Evolutionary conservation across 2,329 filamentous ascomycete species (phyloP), one percentile per base, ranked within the genome.

Genomic region (Pseudopyrenochaeta lycopersici): DNA sequence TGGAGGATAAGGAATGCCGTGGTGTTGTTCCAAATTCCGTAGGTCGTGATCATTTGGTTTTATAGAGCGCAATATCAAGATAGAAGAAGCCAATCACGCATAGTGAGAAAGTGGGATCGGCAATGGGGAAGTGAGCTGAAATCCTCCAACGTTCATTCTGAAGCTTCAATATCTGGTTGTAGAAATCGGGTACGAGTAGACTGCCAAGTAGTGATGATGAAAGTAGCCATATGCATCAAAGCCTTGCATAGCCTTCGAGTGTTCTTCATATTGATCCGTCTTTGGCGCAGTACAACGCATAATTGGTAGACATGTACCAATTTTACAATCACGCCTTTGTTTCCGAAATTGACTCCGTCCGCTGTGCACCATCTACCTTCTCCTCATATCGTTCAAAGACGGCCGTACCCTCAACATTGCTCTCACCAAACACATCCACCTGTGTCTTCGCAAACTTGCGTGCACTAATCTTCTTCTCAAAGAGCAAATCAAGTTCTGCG

Each of bases 401-500:
- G 2, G 30, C 43, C 5, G 72, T 75, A 40, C 66, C 69, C 52
- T 66, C 60, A 23, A 71, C 52, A 31, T 56, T 45, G 15, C 55
- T 58, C 40, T 68, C 66, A 32, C 64, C 71, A 56, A 86, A 87
- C 4, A 85, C 84, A 71, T 87, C 81, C 1, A 86, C 80, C 31
- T 80, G 59, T 0, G 84, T 84, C 23, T 60, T 75, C 1, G 86
- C 84, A 72, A 95, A 96, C 67, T 92, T 89, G 65, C 91, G 82
- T 6, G 91, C 90, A 60, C 84, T 83, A 18, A 94, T 79, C 1
- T 84, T 80, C 56, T 85, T 83, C 78, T 96, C 90, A 67, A 97
- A 97, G 43, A 97, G 81, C 43, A 96, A 68, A 73, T 97, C 92
- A 50, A 97, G 79, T 76, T 97, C 92, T 6, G 91, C 92, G 69